Base-by-base conservation (phyloP, 257 asterid genomes). In the Scutellaria baicalensis region DNA sequence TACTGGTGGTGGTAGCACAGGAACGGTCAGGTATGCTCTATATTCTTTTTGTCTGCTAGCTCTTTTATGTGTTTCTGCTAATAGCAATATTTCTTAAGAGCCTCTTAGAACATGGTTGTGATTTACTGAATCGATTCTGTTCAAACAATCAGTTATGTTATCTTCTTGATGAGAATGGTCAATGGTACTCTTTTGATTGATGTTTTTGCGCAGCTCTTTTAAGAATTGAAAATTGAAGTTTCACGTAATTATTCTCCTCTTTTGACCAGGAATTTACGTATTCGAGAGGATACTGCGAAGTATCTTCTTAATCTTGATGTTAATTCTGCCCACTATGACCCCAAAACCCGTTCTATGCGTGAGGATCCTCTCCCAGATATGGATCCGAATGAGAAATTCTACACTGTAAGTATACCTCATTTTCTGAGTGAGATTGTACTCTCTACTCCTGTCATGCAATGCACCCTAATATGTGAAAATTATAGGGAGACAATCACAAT, bases 1-100 rank as follows among this genome's bases (percentile, higher is more conserved):
- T 38, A 94, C 99, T n/a, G 99, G 97, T 77, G 99, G 99, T 82
- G 99, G 99, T 67, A 87, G 99, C 82, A 93, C 99, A 2, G 99
- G 99, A 76, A 91, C 99, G 67, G 99, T 94, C 62, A 90, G 98
- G 98, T 88, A 76, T 59, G 38, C n/a, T 35, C 9, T 54, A 27
- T 56, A 16, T 59, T 55, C 27, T 14, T 67, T 57, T 23, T 36
- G 68, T 57, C 36, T 10, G 40, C 40, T 16, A 31, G 56, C 68
- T 57, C 23, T 35, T 63, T 44, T 16, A 8, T 14, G 12, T 49
- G 8, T 57, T 66, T 38, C 13, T 33, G 35, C 17, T 8, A 48
- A 14, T 9, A 59, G 13, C 65, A 16, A 9, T 44, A 36, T 40
- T 8, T 50, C n/a, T 49, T 55, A 27, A 40, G 21, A 39, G 9